These are phyloP conservation scores for Xylariaceae sp. DNA, from an alignment of 2,329 filamentous ascomycete species.

Conservation along the genomic window DNA sequence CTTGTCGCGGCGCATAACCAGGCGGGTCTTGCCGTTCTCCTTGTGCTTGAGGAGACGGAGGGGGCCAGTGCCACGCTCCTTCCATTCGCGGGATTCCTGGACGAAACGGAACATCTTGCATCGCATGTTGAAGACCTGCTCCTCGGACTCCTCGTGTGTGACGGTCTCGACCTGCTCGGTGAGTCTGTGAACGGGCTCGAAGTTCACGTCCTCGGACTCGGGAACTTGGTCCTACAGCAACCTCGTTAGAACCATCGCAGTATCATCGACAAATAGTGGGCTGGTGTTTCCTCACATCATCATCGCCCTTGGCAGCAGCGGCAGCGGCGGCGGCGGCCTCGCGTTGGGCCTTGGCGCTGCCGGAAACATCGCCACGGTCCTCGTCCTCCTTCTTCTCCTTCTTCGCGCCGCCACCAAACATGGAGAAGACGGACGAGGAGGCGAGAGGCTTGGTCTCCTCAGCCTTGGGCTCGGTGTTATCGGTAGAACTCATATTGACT, in stretches of 20 bases:
- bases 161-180: slow-evolving; percentile 96
- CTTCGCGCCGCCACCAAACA: slow-evolving; percentile 97
- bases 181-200: slow-evolving; percentile 91
- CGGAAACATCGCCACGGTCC: slow-evolving; percentile 80
- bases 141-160: slow-evolving; percentile 97
- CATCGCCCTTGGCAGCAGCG: slow-evolving; percentile 48
- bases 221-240: slow-evolving; percentile 56
- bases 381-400: slow-evolving; percentile 89
- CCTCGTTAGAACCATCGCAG: slow-evolving; percentile 13
- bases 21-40: slow-evolving; percentile 94
- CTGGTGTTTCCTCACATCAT: slow-evolving; percentile 44
- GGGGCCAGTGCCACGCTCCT: slow-evolving; percentile 96
- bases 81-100: slow-evolving; percentile 89
- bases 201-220: slow-evolving; percentile 90
- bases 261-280: not conserved
- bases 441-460: slow-evolving; percentile 47
- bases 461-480: slow-evolving; percentile 52
- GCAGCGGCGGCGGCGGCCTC: slow-evolving; percentile 58
- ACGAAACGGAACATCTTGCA: slow-evolving; percentile 99
- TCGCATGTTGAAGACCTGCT: slow-evolving; percentile 98
- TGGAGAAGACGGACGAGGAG: slow-evolving; percentile 77
- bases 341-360: slow-evolving; percentile 76
- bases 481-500: slow-evolving; percentile 44
- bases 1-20: slow-evolving; percentile 99
- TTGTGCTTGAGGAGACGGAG: slow-evolving; percentile 97